Evolutionary conservation across 768 basidiomycete species (phyloP).

Genomic region (Russula ochroleuca): DNA sequence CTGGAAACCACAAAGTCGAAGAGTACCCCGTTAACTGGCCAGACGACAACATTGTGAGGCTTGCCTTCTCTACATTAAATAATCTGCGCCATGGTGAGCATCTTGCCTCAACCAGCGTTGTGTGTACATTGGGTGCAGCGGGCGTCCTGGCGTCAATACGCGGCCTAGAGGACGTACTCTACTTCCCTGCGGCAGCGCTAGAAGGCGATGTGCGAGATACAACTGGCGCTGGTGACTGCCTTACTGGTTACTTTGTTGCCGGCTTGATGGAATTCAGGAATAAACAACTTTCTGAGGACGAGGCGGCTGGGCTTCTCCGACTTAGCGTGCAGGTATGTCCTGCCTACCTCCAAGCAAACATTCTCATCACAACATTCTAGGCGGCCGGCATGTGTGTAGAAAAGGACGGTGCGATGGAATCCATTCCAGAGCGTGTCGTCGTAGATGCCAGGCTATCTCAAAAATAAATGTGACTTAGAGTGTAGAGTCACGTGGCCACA

Average conservation of each 20-base stretch:
- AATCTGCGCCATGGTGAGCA: constrained; percentile 29
- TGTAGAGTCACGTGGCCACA: constrained; percentile 31
- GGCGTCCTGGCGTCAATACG: constrained; percentile 48
- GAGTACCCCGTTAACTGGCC: constrained; percentile 18
- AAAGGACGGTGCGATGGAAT: constrained; percentile 53
- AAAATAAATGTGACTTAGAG: constrained; percentile 2
- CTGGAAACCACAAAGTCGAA: neutral
- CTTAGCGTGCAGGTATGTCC: constrained; percentile 42
- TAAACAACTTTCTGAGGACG: constrained; percentile 25
- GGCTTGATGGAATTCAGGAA: constrained; percentile 47
- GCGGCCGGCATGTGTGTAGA: constrained; percentile 62
- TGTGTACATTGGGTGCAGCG: constrained; percentile 53
- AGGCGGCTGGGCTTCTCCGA: constrained; percentile 38
- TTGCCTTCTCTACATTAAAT: constrained; percentile 28
- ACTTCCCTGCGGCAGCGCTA: constrained; percentile 47
- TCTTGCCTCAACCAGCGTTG: constrained; percentile 38
- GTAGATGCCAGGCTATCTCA: constrained; percentile 33
- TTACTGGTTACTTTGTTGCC: constrained; percentile 55
- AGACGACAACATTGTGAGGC: constrained; percentile 20
- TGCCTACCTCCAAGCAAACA: neutral
- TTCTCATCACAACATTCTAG: constrained; percentile 32
- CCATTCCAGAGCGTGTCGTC: constrained; percentile 44
- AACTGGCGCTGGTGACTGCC: constrained; percentile 63
- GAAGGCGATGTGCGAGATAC: constrained; percentile 44
- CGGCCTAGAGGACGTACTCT: constrained; percentile 30